Conservation (phyloP, 2,329 filamentous ascomycete species). For the Cladosporium halotolerans region DNA sequence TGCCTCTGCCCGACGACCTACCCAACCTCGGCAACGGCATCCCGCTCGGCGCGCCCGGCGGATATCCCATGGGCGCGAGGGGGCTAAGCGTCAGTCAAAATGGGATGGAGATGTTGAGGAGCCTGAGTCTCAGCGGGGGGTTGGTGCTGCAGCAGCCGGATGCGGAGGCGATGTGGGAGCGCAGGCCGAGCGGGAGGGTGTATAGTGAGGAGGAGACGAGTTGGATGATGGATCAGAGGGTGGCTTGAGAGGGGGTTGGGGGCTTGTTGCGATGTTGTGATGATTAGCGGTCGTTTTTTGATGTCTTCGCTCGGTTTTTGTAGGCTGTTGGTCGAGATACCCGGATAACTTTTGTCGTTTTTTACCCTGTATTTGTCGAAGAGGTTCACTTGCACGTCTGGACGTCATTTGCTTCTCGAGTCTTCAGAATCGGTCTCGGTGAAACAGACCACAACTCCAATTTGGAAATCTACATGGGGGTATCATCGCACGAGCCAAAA, state of each 20-base stretch:
- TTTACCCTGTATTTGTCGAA: too few relatives aligned
- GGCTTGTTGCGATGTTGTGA: not conserved
- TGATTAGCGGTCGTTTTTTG: too few relatives aligned
- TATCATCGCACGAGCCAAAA: too few relatives aligned
- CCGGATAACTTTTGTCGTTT: too few relatives aligned
- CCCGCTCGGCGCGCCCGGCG: constrained; percentile 9
- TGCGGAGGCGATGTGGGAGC: constrained; percentile 12
- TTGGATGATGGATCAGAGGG: constrained; percentile 6
- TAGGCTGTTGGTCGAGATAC: too few relatives aligned
- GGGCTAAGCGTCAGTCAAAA: constrained; percentile 11
- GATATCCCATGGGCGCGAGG: constrained; percentile 18
- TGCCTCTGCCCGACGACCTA: constrained; percentile 15
- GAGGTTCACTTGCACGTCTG: too few relatives aligned
- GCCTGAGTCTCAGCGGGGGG: constrained; percentile 23
- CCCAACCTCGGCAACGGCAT: constrained; percentile 4
- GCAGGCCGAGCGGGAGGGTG: constrained; percentile 18
- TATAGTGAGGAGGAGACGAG: constrained; percentile 18
- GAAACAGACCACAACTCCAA: too few relatives aligned
- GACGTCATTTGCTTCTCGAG: too few relatives aligned
- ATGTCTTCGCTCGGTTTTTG: too few relatives aligned
- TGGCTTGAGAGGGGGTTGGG: not conserved
- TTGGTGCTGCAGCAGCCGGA: constrained; percentile 16
- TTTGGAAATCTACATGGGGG: too few relatives aligned
- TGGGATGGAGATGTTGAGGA: constrained; percentile 27
- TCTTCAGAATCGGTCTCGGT: too few relatives aligned